Base-by-base conservation (phyloP, 176 grass and related monocot genomes). In the Paspalum notatum region DNA sequence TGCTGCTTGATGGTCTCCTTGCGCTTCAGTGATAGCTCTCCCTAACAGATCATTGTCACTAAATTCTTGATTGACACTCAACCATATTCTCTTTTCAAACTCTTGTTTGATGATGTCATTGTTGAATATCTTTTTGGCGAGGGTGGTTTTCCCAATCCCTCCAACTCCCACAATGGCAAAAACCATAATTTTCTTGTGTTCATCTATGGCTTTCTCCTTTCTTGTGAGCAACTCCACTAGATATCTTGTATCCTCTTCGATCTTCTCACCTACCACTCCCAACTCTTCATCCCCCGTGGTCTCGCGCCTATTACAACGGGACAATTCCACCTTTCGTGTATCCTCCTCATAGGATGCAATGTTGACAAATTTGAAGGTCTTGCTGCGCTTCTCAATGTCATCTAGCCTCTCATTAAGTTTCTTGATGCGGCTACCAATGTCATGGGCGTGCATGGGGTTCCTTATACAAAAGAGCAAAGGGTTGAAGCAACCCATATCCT, bases 111-210 rank as follows among this genome's bases (percentile, higher is more conserved):
- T 43, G 12, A 13, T 69, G 1, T 72, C 18, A 26, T 78, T 44
- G 42, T 66, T 48, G 20, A 56, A 77, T 3, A 85, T 75, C 32
- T 77, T 85, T 20, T 37, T 50, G 0, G 82, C 47, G 0, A 78
- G 72, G 1, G 73, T 78, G 16, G 73, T 85, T 21, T 85, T 85
- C 6, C 82, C 82, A 2, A 85, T 77, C 8, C 82, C 82, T 0
- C 73, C 58, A 21, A 77, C 66, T 26, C 59, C 82, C 2, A 26
- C 52, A 7, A 85, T 65, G 12, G 83, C 47, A 27, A 78, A 20
- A 46, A 70, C 14, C 17, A 20, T 9, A 13, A 60, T 26, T 60
- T 10, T 59, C 0, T 59, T 59, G 2, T 59, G n/a, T 59, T 25
- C 21, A 8, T n/a, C 6, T 0, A 20, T 16, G 7, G 52, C 8